Conservation (phyloP, 1,139 yeast genomes). For the Blastobotrys persicus region DNA sequence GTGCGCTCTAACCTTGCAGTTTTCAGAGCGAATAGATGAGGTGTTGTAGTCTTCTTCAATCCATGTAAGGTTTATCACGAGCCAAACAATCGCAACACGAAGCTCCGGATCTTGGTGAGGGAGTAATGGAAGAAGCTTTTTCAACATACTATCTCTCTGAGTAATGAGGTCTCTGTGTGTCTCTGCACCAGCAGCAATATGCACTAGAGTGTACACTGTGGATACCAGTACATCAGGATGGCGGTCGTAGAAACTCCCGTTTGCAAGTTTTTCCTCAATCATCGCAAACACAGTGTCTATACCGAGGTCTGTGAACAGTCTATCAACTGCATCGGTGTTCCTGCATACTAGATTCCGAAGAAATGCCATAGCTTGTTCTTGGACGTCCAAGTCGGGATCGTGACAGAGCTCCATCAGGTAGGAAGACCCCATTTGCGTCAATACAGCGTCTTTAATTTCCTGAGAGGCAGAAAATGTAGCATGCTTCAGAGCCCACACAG, state of each 20-base stretch:
- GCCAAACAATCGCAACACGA: slow-evolving; percentile 58
- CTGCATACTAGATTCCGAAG: slow-evolving; percentile 71
- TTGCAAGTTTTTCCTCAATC: slow-evolving; percentile 27
- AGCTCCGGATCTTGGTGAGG: slow-evolving; percentile 42
- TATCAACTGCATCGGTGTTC: slow-evolving; percentile 51
- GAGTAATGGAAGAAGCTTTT: slow-evolving; percentile 38
- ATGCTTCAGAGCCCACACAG: slow-evolving; percentile 58
- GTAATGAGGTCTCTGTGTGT: slow-evolving; percentile 47
- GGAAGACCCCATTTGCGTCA: slow-evolving; percentile 49
- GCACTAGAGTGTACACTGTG: slow-evolving; percentile 53
- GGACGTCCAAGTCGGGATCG: slow-evolving; percentile 51
- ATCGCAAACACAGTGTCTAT: slow-evolving; percentile 33
- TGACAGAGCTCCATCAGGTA: slow-evolving; percentile 51
- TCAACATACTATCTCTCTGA: slow-evolving; percentile 43
- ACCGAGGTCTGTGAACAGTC: slow-evolving; percentile 40
- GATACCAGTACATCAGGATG: slow-evolving; percentile 41
- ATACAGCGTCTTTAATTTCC: slow-evolving; percentile 33
- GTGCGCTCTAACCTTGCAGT: slow-evolving; percentile 26
- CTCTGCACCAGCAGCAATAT: slow-evolving; percentile 56
- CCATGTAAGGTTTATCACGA: slow-evolving; percentile 58
- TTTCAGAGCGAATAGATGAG: slow-evolving; percentile 22
- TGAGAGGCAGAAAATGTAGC: slow-evolving; percentile 46
- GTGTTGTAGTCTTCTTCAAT: slow-evolving; percentile 37
- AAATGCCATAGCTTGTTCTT: slow-evolving; percentile 69
- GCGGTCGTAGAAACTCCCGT: slow-evolving; percentile 13